Evolutionary conservation across 2,329 filamentous ascomycete species (phyloP).

Genomic region (Dichotomopilus funicola): DNA sequence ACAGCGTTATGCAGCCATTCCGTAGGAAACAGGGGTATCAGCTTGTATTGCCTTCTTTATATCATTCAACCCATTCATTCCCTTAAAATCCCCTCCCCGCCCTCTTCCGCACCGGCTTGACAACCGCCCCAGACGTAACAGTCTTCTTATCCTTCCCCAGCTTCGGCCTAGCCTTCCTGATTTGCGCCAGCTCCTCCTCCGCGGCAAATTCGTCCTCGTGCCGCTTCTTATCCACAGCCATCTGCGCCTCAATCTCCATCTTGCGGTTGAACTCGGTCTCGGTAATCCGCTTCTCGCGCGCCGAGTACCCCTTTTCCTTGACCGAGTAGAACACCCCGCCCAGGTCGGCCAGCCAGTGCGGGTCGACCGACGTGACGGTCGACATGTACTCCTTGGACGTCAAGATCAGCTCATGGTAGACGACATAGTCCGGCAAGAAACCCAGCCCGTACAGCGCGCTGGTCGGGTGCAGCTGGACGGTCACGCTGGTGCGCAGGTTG

Average conservation of each 20-base stretch:
- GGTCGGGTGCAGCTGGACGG: constrained; percentile 89
- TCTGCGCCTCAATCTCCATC: constrained; percentile 89
- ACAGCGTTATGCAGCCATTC: too few relatives aligned
- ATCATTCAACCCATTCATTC: too few relatives aligned
- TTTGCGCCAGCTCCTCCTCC: constrained; percentile 20
- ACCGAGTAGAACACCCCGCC: constrained; percentile 96
- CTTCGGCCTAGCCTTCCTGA: constrained; percentile 33
- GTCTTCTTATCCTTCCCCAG: constrained; percentile 45
- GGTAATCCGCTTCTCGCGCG: constrained; percentile 75
- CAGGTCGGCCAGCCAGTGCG: constrained; percentile 92
- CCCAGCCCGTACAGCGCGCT: constrained; percentile 87
- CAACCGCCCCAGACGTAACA: constrained; percentile 55
- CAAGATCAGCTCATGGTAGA: constrained; percentile 96
- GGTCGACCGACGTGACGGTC: constrained; percentile 91
- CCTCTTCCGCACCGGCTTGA: constrained; percentile 53
- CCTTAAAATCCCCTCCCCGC: constrained; percentile 46
- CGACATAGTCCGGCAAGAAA: constrained; percentile 91
- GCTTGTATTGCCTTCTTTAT: background rate
- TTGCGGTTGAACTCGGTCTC: constrained; percentile 88
- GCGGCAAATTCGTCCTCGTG: constrained; percentile 52
- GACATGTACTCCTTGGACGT: constrained; percentile 98
- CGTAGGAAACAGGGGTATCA: background rate
- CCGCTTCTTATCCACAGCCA: constrained; percentile 74
- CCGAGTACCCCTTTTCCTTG: constrained; percentile 94
- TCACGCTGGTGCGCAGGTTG: constrained; percentile 90